Conservation (phyloP, 2,329 filamentous ascomycete genomes). For the Dryadomyces quercus-mongolicae region DNA sequence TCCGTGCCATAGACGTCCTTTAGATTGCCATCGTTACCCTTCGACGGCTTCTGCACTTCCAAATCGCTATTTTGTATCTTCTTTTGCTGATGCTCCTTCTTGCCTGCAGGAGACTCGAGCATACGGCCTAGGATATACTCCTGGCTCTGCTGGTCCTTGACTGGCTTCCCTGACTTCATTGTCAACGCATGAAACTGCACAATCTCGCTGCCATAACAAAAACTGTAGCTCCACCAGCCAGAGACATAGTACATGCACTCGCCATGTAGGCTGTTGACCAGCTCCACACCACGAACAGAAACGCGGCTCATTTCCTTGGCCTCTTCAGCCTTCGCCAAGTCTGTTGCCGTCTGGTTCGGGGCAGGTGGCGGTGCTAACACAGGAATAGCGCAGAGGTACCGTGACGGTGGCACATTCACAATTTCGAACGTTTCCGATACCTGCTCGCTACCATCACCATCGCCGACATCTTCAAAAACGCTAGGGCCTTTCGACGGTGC, state of each 20-base stretch:
- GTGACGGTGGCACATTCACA: conserved; percentile 56
- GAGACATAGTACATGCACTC: conserved; percentile 70
- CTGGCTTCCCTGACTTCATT: conserved; percentile 59
- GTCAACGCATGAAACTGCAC: conserved; percentile 83
- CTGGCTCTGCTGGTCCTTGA: conserved; percentile 62
- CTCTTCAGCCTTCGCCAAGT: conserved; percentile 59
- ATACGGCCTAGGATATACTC: conserved; percentile 68
- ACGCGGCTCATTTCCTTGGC: conserved; percentile 70
- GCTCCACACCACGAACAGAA: conserved; percentile 64
- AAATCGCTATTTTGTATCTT: conserved; percentile 8
- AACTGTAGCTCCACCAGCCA: conserved; percentile 94
- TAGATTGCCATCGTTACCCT: neutral
- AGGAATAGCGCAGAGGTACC: conserved; percentile 79
- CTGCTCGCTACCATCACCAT: conserved; percentile 21
- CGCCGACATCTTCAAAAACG: conserved; percentile 14
- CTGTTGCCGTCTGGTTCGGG: conserved; percentile 54
- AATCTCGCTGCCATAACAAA: conserved; percentile 80
- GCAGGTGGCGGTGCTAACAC: conserved; percentile 44
- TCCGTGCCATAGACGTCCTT: conserved; percentile 39
- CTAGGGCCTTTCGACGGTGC: conserved; percentile 12
- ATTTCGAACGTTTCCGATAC: conserved; percentile 52
- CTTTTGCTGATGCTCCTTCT: conserved; percentile 4
- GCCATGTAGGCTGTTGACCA: conserved; percentile 65
- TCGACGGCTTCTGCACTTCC: conserved; percentile 10
- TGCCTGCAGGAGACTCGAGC: neutral